phyloP scores from a whole-genome alignment of 2,329 filamentous ascomycete species.

The Aulographum hederae region DNA sequence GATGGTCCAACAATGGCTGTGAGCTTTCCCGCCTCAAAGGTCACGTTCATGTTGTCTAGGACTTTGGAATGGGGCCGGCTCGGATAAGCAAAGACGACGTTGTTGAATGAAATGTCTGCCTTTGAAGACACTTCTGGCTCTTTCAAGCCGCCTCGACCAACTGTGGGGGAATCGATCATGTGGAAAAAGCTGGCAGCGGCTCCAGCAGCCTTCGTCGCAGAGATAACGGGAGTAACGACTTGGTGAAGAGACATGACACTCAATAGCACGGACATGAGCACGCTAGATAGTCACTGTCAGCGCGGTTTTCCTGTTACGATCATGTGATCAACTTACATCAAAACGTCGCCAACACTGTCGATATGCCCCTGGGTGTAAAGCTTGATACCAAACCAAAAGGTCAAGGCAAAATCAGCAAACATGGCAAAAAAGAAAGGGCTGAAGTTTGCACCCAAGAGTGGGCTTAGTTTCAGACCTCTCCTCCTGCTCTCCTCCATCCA shows the following conservation, averaged over 20 bases:
- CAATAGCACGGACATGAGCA: constrained; percentile 21
- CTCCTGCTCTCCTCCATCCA: constrained; percentile 12
- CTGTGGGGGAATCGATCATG: constrained; percentile 16
- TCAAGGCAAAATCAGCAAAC: constrained; percentile 18
- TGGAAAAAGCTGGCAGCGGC: constrained; percentile 17
- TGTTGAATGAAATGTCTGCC: constrained; percentile 15
- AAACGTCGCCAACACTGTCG: constrained; percentile 13
- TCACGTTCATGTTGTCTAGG: constrained; percentile 38
- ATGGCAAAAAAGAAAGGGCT: constrained; percentile 15
- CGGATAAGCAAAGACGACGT: constrained; percentile 19
- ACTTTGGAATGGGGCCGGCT: constrained; percentile 43
- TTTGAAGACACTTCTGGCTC: constrained; percentile 17
- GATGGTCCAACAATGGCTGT: constrained; percentile 60
- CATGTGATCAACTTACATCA: constrained; percentile 12
- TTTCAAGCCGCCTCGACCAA: constrained; percentile 13
- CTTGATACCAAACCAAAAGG: constrained; percentile 21
- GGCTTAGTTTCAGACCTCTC: constrained; percentile 12
- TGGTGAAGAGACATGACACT: constrained; percentile 14
- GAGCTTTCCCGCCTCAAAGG: constrained; percentile 43
- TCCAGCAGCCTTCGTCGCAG: constrained; percentile 15
- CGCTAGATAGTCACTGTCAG: constrained; percentile 8
- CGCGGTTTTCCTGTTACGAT: no score
- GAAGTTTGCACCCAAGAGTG: constrained; percentile 16
- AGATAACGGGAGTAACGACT: constrained; percentile 14
- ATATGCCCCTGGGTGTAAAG: constrained; percentile 15